Percentiles rank a stretch among this genome's conserved stretches.
Evolutionary conservation across 305 asterid genomes (phyloP).

Genomic region (Fraxinus albicans): DNA sequence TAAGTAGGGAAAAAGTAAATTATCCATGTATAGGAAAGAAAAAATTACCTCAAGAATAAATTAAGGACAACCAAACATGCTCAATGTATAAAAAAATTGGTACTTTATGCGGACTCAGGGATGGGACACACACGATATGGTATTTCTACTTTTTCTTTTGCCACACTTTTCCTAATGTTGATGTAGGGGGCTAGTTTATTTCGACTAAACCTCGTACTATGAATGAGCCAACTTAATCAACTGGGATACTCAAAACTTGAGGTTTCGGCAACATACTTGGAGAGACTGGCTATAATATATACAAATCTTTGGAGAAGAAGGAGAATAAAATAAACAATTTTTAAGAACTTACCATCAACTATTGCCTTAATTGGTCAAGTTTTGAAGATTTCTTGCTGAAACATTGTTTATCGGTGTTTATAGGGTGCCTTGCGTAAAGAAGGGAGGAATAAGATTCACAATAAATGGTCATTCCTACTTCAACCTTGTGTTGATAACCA

Average conservation of each 20-base stretch:
- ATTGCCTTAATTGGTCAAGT: background rate
- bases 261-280: background rate
- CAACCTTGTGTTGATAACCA: slow-evolving; percentile 71
- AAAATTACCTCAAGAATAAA: too few species aligned
- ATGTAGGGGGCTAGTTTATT: background rate
- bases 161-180: too few species aligned
- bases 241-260: background rate
- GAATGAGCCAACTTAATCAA: background rate
- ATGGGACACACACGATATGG: too few species aligned
- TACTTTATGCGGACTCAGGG: background rate
- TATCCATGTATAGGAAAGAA: too few species aligned
- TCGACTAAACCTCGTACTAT: background rate
- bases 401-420: background rate
- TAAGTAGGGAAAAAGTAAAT: too few species aligned
- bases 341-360: background rate
- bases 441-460: slow-evolving; percentile 79
- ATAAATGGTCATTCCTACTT: slow-evolving; percentile 81
- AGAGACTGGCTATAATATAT: background rate
- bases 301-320: background rate
- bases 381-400: background rate
- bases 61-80: too few species aligned
- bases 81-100: too few species aligned
- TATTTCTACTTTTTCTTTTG: background rate
- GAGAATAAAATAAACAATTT: background rate
- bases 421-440: slow-evolving; percentile 75